phyloP scores from a whole-genome alignment of 2,329 filamentous ascomycete species.

The Purpureocillium lavendulum region DNA sequence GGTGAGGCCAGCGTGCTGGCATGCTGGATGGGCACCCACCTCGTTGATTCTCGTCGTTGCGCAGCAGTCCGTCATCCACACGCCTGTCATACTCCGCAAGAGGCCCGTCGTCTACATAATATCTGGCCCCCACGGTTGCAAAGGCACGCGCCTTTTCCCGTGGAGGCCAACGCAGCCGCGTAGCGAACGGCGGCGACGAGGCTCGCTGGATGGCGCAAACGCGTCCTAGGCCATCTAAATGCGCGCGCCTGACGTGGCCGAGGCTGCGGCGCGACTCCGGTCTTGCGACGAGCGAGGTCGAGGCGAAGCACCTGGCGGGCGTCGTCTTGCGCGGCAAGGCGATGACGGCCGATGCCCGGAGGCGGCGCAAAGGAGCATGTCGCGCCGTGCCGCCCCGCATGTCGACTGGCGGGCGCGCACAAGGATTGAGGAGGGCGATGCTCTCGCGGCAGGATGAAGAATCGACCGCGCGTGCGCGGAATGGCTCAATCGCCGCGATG shows the following conservation, averaged over 20 bases:
- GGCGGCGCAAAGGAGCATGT: not conserved
- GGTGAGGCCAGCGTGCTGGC: not conserved
- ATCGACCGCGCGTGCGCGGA: no score
- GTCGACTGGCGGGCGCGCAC: no score
- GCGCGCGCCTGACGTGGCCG: not conserved
- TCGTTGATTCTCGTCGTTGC: constrained; percentile 87
- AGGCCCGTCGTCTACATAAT: constrained; percentile 44
- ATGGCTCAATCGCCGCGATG: no score
- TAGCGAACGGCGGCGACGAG: no score
- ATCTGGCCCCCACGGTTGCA: no score
- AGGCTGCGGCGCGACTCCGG: not conserved
- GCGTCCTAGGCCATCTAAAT: no score
- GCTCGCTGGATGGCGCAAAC: no score
- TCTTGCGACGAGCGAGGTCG: not conserved
- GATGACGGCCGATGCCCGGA: not conserved
- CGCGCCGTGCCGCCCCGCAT: constrained; percentile 1
- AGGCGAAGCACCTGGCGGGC: not conserved
- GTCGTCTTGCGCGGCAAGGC: not conserved
- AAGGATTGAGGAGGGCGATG: no score
- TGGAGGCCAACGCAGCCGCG: no score
- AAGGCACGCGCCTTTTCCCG: no score
- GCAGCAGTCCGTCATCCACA: constrained; percentile 63
- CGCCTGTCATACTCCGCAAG: constrained; percentile 82
- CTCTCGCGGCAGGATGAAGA: no score
- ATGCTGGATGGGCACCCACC: constrained; percentile 35